Percentiles rank a stretch among this genome's conserved stretches.
Conservation (phyloP, 768 basidiomycete genomes). For the Boletus reticulatus region DNA sequence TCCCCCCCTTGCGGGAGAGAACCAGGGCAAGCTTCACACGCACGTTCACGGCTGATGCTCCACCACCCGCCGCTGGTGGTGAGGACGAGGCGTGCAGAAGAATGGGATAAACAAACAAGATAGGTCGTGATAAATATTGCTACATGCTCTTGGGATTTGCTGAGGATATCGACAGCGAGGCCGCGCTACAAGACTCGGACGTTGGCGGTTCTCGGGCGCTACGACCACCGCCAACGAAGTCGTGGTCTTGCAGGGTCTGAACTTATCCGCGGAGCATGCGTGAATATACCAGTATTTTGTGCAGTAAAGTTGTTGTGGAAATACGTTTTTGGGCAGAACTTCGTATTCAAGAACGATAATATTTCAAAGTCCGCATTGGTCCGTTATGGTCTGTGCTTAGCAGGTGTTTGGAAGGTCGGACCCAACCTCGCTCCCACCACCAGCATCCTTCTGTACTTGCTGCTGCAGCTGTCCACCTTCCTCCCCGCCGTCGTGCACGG, state of each 20-base stretch:
- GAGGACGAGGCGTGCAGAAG: constrained; percentile 17
- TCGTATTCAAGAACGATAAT: constrained; percentile 16
- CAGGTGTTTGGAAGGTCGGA: constrained; percentile 41
- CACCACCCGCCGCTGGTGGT: constrained; percentile 10
- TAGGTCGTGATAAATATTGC: background rate
- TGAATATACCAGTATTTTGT: constrained; percentile 15
- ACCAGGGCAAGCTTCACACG: constrained; percentile 23
- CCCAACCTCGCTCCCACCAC: constrained; percentile 59
- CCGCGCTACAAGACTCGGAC: background rate
- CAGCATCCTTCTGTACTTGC: constrained; percentile 41
- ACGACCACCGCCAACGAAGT: background rate
- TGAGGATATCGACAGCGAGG: background rate
- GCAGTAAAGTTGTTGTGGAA: constrained; percentile 13
- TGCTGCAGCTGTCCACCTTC: constrained; percentile 31
- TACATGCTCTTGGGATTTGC: too few relatives aligned
- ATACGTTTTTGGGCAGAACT: constrained; percentile 12
- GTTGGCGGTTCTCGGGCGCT: background rate
- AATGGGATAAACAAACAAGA: background rate
- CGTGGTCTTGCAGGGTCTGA: background rate
- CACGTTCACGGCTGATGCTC: constrained; percentile 25
- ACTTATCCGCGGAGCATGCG: constrained; percentile 7
- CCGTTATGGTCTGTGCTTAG: constrained; percentile 38
- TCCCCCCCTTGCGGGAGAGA: constrained; percentile 8
- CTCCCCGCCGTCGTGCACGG: constrained; percentile 49
- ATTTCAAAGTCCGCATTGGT: constrained; percentile 35